Percentiles rank a stretch among this genome's conserved stretches.
phyloP scores from a whole-genome alignment of 176 grass and related monocot genomes.

The Triticum turgidum region DNA sequence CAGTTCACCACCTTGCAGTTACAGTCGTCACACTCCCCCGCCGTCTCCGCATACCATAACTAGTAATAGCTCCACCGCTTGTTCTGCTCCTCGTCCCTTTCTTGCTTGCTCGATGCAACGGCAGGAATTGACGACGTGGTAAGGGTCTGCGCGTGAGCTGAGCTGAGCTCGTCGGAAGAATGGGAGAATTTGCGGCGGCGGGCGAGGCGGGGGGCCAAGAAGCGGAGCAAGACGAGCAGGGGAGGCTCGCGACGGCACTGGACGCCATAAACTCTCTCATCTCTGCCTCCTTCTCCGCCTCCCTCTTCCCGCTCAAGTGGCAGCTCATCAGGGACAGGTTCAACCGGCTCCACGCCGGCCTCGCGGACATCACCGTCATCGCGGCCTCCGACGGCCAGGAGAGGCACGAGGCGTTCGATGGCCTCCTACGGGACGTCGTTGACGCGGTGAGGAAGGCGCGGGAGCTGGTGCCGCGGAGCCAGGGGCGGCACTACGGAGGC shows the following conservation, averaged over 20 bases:
- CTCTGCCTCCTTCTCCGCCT: slow-evolving; percentile 47
- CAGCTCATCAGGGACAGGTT: slow-evolving; percentile 60
- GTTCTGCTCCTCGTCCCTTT: neutral
- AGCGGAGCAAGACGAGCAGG: slow-evolving; percentile 40
- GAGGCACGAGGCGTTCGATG: slow-evolving; percentile 24
- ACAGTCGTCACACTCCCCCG: slow-evolving; percentile 38
- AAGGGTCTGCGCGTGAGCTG: neutral
- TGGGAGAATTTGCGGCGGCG: slow-evolving; percentile 29
- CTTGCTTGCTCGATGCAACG: slow-evolving; percentile 17
- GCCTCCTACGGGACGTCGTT: slow-evolving; percentile 35
- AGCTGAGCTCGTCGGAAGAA: slow-evolving; percentile 6
- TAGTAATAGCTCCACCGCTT: slow-evolving; percentile 14
- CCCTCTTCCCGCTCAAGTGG: slow-evolving; percentile 84
- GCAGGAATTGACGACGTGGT: neutral
- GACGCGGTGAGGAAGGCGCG: slow-evolving; percentile 26
- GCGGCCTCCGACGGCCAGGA: neutral
- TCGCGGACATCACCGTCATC: slow-evolving; percentile 40
- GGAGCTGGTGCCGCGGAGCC: slow-evolving; percentile 54
- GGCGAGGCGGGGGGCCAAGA: neutral
- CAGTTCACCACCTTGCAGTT: slow-evolving; percentile 38
- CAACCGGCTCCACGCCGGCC: slow-evolving; percentile 56
- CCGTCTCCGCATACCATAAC: neutral
- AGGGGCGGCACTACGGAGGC: slow-evolving; percentile 54
- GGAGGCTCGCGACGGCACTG: slow-evolving; percentile 19
- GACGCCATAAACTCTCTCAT: slow-evolving; percentile 36